These are phyloP conservation scores for Peronospora tabacina DNA, from an alignment of 352 stramenopile genomes.

Conservation along the genomic window DNA sequence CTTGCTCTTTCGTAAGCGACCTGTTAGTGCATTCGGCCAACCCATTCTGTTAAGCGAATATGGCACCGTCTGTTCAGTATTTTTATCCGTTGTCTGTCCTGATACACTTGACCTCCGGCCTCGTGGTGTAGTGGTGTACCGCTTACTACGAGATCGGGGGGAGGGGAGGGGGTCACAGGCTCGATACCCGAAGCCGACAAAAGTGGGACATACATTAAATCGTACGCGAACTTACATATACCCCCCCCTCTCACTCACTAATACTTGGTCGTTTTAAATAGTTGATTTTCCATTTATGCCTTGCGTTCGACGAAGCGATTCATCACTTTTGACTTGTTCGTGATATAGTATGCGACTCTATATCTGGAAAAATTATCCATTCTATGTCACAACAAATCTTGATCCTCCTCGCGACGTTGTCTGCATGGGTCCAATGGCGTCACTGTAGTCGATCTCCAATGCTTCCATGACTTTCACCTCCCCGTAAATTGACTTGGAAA, in stretches of 20 bases:
- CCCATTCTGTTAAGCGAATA: conserved; percentile 13
- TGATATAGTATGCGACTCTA: conserved; percentile 19
- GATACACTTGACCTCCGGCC: conserved; percentile 15
- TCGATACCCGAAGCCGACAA: too few species aligned
- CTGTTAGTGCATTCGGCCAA: conserved; percentile 5
- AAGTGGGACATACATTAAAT: too few species aligned
- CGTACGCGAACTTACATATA: too few species aligned
- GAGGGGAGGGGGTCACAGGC: too few species aligned
- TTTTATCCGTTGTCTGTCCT: conserved; percentile 12
- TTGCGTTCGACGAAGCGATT: conserved; percentile 12
- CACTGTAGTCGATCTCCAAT: neutral
- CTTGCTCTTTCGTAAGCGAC: conserved; percentile 2
- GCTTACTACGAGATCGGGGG: too few species aligned
- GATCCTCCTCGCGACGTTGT: conserved; percentile 5
- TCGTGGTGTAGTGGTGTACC: too few species aligned
- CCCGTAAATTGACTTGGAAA: neutral
- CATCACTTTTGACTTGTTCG: conserved; percentile 18
- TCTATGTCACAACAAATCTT: conserved; percentile 9
- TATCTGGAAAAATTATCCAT: conserved; percentile 23
- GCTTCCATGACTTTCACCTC: neutral
- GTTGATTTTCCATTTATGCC: conserved; percentile 2
- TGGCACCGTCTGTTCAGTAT: conserved; percentile 12
- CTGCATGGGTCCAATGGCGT: conserved; percentile 7
- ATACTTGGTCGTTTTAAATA: too few species aligned
- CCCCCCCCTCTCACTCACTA: too few species aligned